Conservation (phyloP, 140 eudicot genomes). For the Cichorium intybus region DNA sequence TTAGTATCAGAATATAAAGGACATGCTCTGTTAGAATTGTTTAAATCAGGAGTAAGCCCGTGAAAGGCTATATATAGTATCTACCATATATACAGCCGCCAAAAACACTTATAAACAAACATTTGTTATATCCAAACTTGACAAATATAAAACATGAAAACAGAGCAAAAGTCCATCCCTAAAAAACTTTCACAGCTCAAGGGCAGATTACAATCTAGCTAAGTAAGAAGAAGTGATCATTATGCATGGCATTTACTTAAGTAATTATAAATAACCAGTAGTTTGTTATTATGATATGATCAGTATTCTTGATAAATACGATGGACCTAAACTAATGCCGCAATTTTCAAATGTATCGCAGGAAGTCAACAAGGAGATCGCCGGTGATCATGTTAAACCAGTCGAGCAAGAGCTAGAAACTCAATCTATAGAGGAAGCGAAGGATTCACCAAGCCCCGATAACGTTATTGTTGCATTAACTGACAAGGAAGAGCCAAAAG, state of each 20-base stretch:
- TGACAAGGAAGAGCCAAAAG: slow-evolving; percentile 19
- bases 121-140: neutral
- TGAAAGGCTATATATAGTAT: too few relatives aligned
- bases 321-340: neutral
- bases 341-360: slow-evolving; percentile 22
- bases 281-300: neutral
- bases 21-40: neutral
- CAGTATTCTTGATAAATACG: neutral
- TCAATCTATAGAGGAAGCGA: slow-evolving; percentile 18
- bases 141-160: neutral
- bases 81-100: too few relatives aligned
- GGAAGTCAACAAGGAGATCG: slow-evolving; percentile 51
- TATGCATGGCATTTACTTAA: neutral
- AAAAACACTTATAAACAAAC: neutral
- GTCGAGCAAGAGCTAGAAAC: slow-evolving; percentile 22
- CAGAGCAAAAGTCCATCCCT: neutral
- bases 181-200: neutral
- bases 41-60: neutral
- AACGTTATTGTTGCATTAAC: neutral
- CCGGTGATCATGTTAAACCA: slow-evolving; percentile 34
- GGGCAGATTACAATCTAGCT: neutral
- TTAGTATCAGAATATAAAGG: neutral
- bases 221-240: neutral
- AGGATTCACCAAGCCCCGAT: slow-evolving; percentile 12
- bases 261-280: too few relatives aligned